Evolutionary conservation across 345 rosid species (phyloP).

Genomic region (Salix suchowensis): DNA sequence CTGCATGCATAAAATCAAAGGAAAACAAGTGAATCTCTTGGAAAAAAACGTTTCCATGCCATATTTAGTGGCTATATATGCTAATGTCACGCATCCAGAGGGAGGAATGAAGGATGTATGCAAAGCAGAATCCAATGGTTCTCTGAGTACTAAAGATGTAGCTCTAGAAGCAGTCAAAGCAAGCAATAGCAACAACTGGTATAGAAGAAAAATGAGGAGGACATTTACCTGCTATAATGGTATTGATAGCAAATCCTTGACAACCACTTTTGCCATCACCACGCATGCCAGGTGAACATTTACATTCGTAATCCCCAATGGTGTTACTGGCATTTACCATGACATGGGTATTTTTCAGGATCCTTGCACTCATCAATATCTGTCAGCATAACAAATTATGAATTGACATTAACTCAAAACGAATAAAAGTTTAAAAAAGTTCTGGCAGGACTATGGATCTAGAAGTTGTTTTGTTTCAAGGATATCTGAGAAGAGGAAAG

Average conservation of each 20-base stretch:
- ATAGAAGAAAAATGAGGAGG: too few species aligned
- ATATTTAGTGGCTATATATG: too few species aligned
- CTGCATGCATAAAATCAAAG: not conserved
- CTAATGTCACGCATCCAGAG: not conserved
- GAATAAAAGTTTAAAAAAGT: not conserved
- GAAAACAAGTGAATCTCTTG: not conserved
- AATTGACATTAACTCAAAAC: too few species aligned
- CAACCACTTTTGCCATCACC: slow-evolving; percentile 11
- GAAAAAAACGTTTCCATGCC: too few species aligned
- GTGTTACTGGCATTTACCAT: slow-evolving; percentile 14
- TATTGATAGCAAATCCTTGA: slow-evolving; percentile 3
- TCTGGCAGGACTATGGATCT: too few species aligned
- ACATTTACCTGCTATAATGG: slow-evolving; percentile 2
- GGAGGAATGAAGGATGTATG: too few species aligned
- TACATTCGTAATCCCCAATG: slow-evolving; percentile 9
- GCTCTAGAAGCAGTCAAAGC: not conserved
- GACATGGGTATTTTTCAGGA: not conserved
- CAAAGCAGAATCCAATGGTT: not conserved
- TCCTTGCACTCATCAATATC: slow-evolving; percentile 15
- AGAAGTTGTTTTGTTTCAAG: not conserved
- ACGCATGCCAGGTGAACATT: too few species aligned
- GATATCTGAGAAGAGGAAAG: not conserved
- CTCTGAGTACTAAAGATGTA: not conserved
- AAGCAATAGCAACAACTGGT: too few species aligned
- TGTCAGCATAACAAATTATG: not conserved